Percentiles rank a stretch among this genome's conserved stretches.
Conservation (phyloP, 257 asterid species). For the Solanum clarkiae region DNA sequence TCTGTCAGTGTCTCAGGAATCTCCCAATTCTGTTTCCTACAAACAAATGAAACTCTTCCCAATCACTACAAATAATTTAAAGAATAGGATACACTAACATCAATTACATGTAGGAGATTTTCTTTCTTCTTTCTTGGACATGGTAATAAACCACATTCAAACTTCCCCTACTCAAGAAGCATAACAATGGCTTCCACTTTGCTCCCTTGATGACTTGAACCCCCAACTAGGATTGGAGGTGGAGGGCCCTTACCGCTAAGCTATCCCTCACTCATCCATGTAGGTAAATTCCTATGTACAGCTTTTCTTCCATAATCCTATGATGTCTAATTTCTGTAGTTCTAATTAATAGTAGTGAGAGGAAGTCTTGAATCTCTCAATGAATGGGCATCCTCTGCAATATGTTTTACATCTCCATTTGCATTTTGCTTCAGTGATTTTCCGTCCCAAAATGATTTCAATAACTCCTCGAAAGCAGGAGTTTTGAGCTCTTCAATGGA, state of each 20-base stretch:
- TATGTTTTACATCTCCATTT: constrained; percentile 69
- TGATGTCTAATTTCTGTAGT: neutral
- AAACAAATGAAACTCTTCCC: neutral
- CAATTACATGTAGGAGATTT: neutral
- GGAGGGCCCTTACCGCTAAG: neutral
- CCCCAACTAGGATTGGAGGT: neutral
- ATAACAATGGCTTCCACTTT: neutral
- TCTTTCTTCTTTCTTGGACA: neutral
- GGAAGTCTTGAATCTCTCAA: constrained; percentile 71
- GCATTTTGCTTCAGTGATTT: constrained; percentile 49
- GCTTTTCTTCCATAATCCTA: neutral
- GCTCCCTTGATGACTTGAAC: neutral
- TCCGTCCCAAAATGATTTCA: constrained; percentile 71
- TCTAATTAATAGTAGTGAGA: constrained; percentile 58
- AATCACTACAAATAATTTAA: neutral
- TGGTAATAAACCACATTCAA: neutral
- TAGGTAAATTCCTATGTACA: constrained; percentile 9
- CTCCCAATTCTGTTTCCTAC: neutral
- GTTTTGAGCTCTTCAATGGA: constrained; percentile 85
- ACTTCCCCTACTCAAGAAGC: neutral
- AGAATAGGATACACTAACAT: neutral
- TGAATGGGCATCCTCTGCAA: constrained; percentile 41
- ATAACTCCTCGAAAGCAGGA: constrained; percentile 72
- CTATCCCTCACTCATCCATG: neutral
- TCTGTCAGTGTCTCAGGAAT: neutral